These are phyloP conservation scores for Myxozyma neglecta DNA, from an alignment of 805 yeast genomes.

Conservation along the genomic window DNA sequence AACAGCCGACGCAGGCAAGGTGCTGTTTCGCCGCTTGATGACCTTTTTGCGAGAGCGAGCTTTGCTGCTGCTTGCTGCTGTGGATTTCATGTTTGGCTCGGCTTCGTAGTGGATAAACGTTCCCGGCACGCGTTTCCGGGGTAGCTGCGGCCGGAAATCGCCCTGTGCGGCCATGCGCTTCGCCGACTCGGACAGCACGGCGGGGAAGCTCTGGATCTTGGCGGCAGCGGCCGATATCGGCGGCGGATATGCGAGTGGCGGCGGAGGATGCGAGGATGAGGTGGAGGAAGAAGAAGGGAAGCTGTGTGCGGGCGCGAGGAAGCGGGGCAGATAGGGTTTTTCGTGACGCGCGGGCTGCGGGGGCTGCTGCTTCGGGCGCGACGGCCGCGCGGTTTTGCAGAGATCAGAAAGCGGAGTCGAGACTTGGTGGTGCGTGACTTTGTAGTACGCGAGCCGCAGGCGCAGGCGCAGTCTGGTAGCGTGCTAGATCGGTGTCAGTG, in stretches of 20 bases:
- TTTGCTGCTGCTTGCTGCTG: neutral
- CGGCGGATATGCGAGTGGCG: neutral
- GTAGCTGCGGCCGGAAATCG: constrained; percentile 6
- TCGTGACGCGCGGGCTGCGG: neutral
- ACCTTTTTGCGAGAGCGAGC: neutral
- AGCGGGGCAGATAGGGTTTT: too few species aligned
- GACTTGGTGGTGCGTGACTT: constrained; percentile 40
- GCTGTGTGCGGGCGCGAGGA: neutral
- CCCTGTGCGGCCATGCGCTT: constrained; percentile 13
- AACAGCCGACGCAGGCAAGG: neutral
- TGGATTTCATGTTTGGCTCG: neutral
- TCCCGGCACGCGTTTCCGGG: constrained; percentile 8
- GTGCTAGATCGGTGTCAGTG: constrained; percentile 12
- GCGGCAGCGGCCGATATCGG: constrained; percentile 8
- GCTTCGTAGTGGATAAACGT: constrained; percentile 2
- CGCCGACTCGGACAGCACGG: constrained; percentile 24
- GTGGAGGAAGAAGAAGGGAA: neutral
- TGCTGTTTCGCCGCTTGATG: too few species aligned
- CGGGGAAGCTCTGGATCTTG: constrained; percentile 9
- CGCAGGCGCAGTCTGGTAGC: constrained; percentile 38
- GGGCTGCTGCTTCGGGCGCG: neutral
- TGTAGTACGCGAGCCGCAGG: constrained; percentile 41
- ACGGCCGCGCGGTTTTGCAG: neutral
- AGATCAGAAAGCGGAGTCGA: constrained; percentile 35
- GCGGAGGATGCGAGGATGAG: neutral